Evolutionary conservation across 2,329 filamentous ascomycete species (phyloP).

Genomic region (Xylaria multiplex): DNA sequence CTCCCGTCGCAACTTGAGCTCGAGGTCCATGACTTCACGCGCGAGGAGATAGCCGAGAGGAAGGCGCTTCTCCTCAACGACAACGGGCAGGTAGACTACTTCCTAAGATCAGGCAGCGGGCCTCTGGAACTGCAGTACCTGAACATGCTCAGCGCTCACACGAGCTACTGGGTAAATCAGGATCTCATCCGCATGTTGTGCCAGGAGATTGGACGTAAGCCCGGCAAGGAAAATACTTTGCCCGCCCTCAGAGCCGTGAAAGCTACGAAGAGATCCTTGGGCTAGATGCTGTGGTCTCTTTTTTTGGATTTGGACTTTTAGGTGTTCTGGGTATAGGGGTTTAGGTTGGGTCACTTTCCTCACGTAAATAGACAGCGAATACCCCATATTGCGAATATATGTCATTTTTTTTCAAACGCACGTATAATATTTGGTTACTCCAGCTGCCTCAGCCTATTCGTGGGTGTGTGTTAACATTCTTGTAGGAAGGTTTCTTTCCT

Average conservation of each 20-base stretch:
- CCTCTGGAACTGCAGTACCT: conserved; percentile 94
- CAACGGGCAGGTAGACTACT: conserved; percentile 95
- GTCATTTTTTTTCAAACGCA: conserved; percentile 4
- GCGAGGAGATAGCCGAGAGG: conserved; percentile 91
- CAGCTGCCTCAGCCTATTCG: not conserved
- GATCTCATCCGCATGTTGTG: conserved; percentile 94
- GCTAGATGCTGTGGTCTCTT: conserved; percentile 1
- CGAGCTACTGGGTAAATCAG: conserved; percentile 87
- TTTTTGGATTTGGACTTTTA: not conserved
- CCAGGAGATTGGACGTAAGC: conserved; percentile 81
- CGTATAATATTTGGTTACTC: not conserved
- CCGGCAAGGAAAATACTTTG: conserved; percentile 70
- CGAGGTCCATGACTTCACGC: conserved; percentile 92
- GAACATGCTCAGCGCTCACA: conserved; percentile 96
- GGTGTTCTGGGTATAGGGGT: not conserved
- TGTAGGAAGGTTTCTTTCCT: not conserved
- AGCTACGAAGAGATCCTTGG: conserved; percentile 52
- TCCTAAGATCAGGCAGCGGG: conserved; percentile 82
- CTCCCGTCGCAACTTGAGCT: conserved; percentile 80
- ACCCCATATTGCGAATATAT: conserved; percentile 31
- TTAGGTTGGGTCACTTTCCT: conserved; percentile 12
- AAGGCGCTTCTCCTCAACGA: conserved; percentile 90
- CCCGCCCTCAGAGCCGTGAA: conserved; percentile 70
- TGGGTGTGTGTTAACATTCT: too few relatives aligned
- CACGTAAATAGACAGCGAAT: conserved; percentile 41